Evolutionary conservation across 2,329 filamentous ascomycete species (phyloP).

Genomic region (Chrysosporium queenslandicum): DNA sequence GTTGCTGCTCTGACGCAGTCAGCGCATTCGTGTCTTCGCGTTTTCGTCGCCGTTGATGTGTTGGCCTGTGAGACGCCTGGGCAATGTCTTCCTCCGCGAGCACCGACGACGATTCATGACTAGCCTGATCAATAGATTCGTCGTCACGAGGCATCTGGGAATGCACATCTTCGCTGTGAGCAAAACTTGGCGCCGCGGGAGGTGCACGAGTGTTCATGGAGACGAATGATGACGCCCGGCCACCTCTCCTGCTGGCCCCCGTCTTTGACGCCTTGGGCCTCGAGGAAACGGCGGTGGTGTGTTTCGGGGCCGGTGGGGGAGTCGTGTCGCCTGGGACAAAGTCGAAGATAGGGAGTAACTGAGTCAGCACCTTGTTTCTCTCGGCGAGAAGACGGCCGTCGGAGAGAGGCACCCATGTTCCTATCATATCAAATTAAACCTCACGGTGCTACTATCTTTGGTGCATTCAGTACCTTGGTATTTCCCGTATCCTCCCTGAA

Average conservation of each 20-base stretch:
- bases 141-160: slow-evolving; percentile 44
- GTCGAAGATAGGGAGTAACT: slow-evolving; percentile 79
- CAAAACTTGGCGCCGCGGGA: neutral
- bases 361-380: slow-evolving; percentile 76
- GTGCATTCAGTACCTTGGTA: slow-evolving; percentile 61
- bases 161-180: slow-evolving; percentile 8
- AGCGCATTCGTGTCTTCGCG: slow-evolving; percentile 46
- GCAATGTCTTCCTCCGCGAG: slow-evolving; percentile 73
- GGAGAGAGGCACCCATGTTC: slow-evolving; percentile 89
- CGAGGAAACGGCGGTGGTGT: slow-evolving; percentile 58
- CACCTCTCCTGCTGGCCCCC: slow-evolving; percentile 9
- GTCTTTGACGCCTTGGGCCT: slow-evolving; percentile 70
- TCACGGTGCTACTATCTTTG: no score
- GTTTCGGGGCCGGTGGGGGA: slow-evolving; percentile 86
- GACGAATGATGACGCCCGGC: slow-evolving; percentile 29
- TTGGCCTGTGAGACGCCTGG: slow-evolving; percentile 56
- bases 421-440: no score
- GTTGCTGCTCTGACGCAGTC: slow-evolving; percentile 55
- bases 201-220: neutral
- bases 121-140: slow-evolving; percentile 73
- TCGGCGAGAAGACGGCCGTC: slow-evolving; percentile 72
- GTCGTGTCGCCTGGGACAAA: slow-evolving; percentile 74
- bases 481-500: slow-evolving; percentile 96
- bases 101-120: slow-evolving; percentile 73
- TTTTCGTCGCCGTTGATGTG: slow-evolving; percentile 61